Conservation (phyloP, 1,284 basidiomycete species). For the Flammula alnicola region DNA sequence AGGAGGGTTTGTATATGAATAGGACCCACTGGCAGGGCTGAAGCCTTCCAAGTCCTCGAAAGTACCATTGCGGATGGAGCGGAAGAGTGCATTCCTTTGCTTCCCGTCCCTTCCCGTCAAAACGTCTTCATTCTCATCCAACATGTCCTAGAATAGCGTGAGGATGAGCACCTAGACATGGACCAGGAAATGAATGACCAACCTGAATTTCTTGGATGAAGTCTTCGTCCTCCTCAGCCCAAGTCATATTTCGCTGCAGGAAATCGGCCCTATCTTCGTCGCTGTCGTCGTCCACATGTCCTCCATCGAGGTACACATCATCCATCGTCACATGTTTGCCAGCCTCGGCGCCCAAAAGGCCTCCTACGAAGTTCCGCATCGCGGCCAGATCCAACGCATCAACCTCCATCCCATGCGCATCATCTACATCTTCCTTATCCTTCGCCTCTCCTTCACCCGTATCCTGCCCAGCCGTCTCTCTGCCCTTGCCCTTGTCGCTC, state of each 20-base stretch:
- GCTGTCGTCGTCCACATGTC: conserved; percentile 41
- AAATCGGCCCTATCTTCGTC: conserved; percentile 53
- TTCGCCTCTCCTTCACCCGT: conserved; percentile 28
- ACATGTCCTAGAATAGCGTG: conserved; percentile 42
- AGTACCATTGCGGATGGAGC: conserved; percentile 63
- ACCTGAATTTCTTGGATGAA: conserved; percentile 69
- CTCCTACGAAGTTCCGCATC: conserved; percentile 59
- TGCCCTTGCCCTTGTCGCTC: conserved; percentile 44
- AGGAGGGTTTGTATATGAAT: no score
- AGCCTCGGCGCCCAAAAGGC: conserved; percentile 56
- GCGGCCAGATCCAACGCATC: conserved; percentile 58
- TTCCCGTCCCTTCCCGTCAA: conserved; percentile 58
- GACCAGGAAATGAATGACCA: conserved; percentile 22
- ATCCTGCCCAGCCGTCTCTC: conserved; percentile 2
- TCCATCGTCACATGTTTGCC: conserved; percentile 63
- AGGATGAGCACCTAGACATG: neutral
- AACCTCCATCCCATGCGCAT: conserved; percentile 55
- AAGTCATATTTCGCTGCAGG: conserved; percentile 44
- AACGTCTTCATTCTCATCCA: conserved; percentile 49
- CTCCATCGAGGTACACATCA: conserved; percentile 64
- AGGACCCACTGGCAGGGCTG: conserved; percentile 37
- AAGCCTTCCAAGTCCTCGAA: conserved; percentile 50
- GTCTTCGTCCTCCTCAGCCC: conserved; percentile 69
- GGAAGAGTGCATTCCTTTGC: conserved; percentile 62
- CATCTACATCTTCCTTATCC: conserved; percentile 38